Conservation (phyloP, 2,329 filamentous ascomycete species). For the Penicillium verrucosum region DNA sequence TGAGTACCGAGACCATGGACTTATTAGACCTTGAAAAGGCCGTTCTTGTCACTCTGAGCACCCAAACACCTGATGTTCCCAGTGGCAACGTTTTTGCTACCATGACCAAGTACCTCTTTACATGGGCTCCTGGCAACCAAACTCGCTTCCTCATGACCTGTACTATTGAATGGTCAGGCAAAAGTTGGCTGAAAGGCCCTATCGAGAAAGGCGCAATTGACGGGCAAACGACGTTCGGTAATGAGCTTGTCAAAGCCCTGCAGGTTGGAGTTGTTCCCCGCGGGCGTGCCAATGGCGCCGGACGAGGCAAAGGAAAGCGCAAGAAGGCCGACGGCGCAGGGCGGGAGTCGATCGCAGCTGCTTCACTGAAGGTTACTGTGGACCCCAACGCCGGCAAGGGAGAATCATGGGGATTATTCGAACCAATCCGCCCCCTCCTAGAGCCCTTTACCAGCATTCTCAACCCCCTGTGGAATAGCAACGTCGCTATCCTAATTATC, state of each 20-base stretch:
- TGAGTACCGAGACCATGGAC: slow-evolving; percentile 82
- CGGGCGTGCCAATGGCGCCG: slow-evolving; percentile 49
- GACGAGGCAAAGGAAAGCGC: slow-evolving; percentile 57
- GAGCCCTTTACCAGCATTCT: slow-evolving; percentile 69
- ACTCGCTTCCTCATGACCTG: slow-evolving; percentile 86
- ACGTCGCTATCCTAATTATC: slow-evolving; percentile 72
- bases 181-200: slow-evolving; percentile 95
- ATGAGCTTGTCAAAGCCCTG: slow-evolving; percentile 71
- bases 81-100: slow-evolving; percentile 87
- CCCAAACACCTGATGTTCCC: slow-evolving; percentile 90
- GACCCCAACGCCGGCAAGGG: slow-evolving; percentile 39
- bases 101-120: slow-evolving; percentile 92
- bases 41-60: slow-evolving; percentile 75
- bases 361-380: slow-evolving; percentile 43
- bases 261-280: slow-evolving; percentile 69
- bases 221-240: slow-evolving; percentile 79
- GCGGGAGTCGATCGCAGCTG: slow-evolving; percentile 41
- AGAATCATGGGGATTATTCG: slow-evolving; percentile 73
- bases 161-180: slow-evolving; percentile 91
- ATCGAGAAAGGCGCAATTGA: slow-evolving; percentile 96
- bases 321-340: slow-evolving; percentile 53
- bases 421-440: slow-evolving; percentile 68
- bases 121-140: slow-evolving; percentile 82
- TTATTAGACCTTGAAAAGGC: slow-evolving; percentile 81
- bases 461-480: slow-evolving; percentile 68